phyloP scores from a whole-genome alignment of 2,329 filamentous ascomycete genomes.

The Sordariomycetes sp. region DNA sequence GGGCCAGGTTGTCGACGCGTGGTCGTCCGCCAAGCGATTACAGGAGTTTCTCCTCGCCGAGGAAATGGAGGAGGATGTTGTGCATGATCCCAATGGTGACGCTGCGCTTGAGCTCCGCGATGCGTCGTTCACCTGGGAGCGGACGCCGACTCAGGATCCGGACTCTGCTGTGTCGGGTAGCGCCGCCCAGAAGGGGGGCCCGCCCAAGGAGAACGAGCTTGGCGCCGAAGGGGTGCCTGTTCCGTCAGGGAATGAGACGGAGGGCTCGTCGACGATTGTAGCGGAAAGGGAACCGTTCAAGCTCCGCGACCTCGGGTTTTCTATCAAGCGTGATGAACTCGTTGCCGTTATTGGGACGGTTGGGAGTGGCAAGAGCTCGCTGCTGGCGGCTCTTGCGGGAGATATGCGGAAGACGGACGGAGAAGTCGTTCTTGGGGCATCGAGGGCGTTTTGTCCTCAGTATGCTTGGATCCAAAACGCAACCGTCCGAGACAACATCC shows the following conservation, averaged over 20 bases:
- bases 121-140: conserved; percentile 84
- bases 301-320: conserved; percentile 56
- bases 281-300: conserved; percentile 58
- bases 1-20: conserved; percentile 82
- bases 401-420: conserved; percentile 84
- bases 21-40: conserved; percentile 73
- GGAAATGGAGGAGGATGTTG: conserved; percentile 65
- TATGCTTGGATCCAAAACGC: conserved; percentile 98
- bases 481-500: conserved; percentile 76
- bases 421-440: conserved; percentile 64
- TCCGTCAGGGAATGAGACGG: conserved; percentile 31
- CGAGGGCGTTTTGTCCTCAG: conserved; percentile 84
- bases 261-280: conserved; percentile 42
- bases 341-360: conserved; percentile 83
- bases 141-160: conserved; percentile 43
- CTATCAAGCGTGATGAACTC: conserved; percentile 63
- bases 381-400: conserved; percentile 80
- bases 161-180: conserved; percentile 29
- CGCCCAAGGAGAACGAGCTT: conserved; percentile 22
- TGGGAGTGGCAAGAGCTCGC: conserved; percentile 79
- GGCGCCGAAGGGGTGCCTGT: conserved; percentile 19
- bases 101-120: conserved; percentile 61
- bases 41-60: conserved; percentile 82
- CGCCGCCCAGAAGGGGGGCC: conserved; percentile 29
- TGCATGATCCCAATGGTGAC: conserved; percentile 42